Evolutionary conservation across 306 rosid genomes (phyloP).

Genomic region (Biancaea sappan): DNA sequence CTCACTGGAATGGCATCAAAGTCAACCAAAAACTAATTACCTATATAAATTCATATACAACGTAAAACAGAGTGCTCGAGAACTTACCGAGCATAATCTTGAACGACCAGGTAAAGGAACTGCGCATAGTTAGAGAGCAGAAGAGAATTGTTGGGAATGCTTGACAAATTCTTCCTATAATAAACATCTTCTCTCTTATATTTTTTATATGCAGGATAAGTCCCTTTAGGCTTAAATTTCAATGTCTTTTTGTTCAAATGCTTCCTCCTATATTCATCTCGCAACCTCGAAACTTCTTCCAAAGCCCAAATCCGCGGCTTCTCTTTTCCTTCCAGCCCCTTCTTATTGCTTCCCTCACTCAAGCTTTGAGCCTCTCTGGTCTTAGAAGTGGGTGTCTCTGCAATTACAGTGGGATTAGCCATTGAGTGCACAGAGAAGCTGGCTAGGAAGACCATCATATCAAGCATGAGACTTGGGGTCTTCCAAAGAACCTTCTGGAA

Average conservation of each 20-base stretch:
- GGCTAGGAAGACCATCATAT: constrained; percentile 65
- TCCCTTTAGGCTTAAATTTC: too few relatives aligned
- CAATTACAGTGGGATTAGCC: constrained; percentile 38
- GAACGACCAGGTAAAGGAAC: constrained; percentile 66
- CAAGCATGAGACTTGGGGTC: constrained; percentile 74
- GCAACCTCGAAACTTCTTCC: constrained; percentile 58
- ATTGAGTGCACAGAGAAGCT: constrained; percentile 64
- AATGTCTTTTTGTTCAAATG: constrained; percentile 47
- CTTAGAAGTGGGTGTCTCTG: constrained; percentile 28
- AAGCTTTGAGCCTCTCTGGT: constrained; percentile 14
- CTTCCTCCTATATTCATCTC: constrained; percentile 34
- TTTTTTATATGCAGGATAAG: too few relatives aligned
- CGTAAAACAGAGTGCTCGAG: not conserved
- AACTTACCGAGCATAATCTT: constrained; percentile 58
- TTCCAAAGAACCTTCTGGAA: constrained; percentile 71
- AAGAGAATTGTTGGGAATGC: constrained; percentile 61
- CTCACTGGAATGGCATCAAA: too few relatives aligned
- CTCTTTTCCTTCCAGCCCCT: constrained; percentile 46
- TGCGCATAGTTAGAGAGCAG: constrained; percentile 80
- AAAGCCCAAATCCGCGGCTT: constrained; percentile 53
- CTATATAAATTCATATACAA: not conserved
- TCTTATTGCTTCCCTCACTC: not conserved
- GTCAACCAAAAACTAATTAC: not conserved
- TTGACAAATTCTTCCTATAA: constrained; percentile 50
- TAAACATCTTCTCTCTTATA: constrained; percentile 57